Evolutionary conservation across 306 rosid species (phyloP).

Genomic region (Lathyrus tuberosus): DNA sequence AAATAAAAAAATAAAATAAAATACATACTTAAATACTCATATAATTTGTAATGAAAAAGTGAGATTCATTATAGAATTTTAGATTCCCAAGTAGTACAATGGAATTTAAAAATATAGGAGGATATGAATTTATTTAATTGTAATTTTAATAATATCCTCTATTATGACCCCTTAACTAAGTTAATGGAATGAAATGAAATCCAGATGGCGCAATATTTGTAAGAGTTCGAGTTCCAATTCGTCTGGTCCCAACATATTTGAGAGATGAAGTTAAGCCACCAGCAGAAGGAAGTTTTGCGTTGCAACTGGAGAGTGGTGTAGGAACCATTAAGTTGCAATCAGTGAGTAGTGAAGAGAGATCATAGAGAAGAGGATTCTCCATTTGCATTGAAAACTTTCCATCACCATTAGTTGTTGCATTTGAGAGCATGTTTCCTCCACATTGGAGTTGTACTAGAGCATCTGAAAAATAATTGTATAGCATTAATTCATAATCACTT

Average conservation of each 20-base stretch:
- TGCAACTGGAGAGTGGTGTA: constrained; percentile 46
- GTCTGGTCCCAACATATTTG: constrained; percentile 29
- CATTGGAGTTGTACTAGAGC: constrained; percentile 44
- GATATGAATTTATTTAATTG: constrained; percentile 33
- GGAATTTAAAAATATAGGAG: not conserved
- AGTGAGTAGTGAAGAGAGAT: constrained; percentile 32
- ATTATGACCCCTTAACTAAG: constrained; percentile 7
- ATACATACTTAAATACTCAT: too few species aligned
- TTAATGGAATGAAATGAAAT: constrained; percentile 37
- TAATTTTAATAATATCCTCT: not conserved
- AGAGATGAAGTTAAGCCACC: constrained; percentile 39
- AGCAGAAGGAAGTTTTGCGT: constrained; percentile 40
- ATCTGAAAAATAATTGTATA: constrained; percentile 28
- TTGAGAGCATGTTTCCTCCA: constrained; percentile 35
- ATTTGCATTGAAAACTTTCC: constrained; percentile 38
- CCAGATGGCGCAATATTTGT: constrained; percentile 42
- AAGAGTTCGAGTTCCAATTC: constrained; percentile 25
- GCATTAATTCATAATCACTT: too few species aligned
- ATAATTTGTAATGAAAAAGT: too few species aligned
- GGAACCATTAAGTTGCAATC: constrained; percentile 40
- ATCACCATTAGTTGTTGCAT: constrained; percentile 29
- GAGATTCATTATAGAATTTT: too few species aligned
- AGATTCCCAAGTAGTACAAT: constrained; percentile 9
- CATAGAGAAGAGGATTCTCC: constrained; percentile 32
- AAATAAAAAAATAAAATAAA: too few species aligned